phyloP scores from a whole-genome alignment of 441 rosid species.

The Capsella rubella region DNA sequence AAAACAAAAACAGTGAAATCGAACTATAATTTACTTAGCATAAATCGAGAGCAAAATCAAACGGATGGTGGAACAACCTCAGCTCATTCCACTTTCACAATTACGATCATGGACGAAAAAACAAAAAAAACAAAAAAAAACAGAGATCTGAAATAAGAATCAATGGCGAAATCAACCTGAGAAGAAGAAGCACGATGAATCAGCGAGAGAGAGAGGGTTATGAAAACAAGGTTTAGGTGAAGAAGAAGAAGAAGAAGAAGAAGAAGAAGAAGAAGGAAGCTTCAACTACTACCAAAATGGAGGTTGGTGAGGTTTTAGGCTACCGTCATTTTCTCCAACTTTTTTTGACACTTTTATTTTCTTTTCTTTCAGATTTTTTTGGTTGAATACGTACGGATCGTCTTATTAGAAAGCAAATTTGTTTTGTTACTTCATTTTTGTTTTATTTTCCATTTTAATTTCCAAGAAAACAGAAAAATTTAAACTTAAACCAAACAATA shows the following conservation, averaged over 20 bases:
- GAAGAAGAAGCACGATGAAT: not conserved
- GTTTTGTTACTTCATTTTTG: not conserved
- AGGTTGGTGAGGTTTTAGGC: slow-evolving; percentile 30
- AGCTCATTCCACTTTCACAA: not conserved
- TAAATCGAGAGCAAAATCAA: not conserved
- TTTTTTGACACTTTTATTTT: not conserved
- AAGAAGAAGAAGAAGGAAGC: slow-evolving; percentile 5
- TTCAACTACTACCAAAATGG: not conserved
- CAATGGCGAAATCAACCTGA: slow-evolving; percentile 8
- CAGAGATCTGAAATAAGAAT: slow-evolving; percentile 19
- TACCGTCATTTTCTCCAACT: not conserved
- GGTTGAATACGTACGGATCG: not conserved
- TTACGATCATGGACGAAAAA: not conserved
- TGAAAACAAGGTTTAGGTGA: not conserved
- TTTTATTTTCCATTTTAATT: not conserved
- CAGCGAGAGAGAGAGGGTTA: not conserved
- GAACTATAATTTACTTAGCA: not conserved
- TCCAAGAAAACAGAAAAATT: not conserved
- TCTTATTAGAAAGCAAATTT: not conserved
- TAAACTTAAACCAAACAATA: not conserved
- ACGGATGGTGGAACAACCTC: slow-evolving; percentile 6
- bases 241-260: not conserved
- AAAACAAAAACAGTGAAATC: not conserved
- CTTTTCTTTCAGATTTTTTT: not conserved
- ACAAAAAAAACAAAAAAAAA: not conserved